Base-by-base conservation (phyloP, 106 monocot species). In the Dendrobium officinale region DNA sequence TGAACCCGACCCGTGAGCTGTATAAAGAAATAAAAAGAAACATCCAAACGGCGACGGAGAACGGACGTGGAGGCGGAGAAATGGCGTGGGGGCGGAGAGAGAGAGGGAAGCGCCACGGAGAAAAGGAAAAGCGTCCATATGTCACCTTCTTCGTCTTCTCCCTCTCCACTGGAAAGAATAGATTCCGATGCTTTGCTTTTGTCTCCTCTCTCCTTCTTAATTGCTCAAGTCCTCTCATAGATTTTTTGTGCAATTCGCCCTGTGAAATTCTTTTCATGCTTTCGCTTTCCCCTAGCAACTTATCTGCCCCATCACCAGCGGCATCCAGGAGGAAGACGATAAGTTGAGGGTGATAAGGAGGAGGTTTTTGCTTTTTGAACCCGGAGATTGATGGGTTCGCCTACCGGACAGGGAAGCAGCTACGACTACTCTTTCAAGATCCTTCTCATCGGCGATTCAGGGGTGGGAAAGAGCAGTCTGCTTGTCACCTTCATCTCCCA, bases 391-490 rank as follows among this genome's bases (percentile, higher is more conserved):
- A 82, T 76, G 77, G 82, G 26, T 41, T 80, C 83, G 20, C n/a
- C 83, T 27, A 29, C 80, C 6, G 70, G 77, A 41, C 44, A 49
- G 7, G 79, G 79, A 26, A 77, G 77, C 44, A 79, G 70, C 18
- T 86, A 86, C 82, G 87, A 84, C 51, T 87, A 87, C 78, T 88
- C 88, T 16, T 88, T 88, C 77, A 90, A 90, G 84, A 90, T 90
- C 55, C 88, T 90, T 18, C 77, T 90, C 22, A 84, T 90, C 77
- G 90, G 90, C 7, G 90, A 90, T 78, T 90, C 90, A 20, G 90
- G 51, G 8, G 90, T 90, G 54, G 90, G 90, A 19, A 90, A 90
- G 86, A 90, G 90, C 73, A 90, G 90, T 67, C 78, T 90, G 44
- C 90, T 88, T 61, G 77, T 83, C 49, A 86, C 81, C 81, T 90